Base-by-base conservation (phyloP, 305 asterid species). In the Fraxinus xanthoxyloides region DNA sequence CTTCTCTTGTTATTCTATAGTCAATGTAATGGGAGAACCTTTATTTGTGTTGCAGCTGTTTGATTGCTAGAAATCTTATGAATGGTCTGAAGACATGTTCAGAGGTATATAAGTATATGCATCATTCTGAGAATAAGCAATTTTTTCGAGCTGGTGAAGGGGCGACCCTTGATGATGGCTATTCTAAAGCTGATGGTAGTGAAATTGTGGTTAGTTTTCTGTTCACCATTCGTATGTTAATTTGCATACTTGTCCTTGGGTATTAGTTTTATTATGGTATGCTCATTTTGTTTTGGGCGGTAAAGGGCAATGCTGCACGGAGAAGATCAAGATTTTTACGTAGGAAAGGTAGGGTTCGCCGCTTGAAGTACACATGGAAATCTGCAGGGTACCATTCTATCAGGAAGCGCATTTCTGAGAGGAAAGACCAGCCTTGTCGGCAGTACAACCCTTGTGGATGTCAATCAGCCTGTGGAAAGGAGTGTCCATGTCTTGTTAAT, bases 391-490 rank as follows among this genome's bases (percentile, higher is more conserved):
- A 90, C 85, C 97, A 90, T 75, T 91, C 97, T 67, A 88, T 92
- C 85, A 90, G 95, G 90, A 97, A 94, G 84, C 86, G 98, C 36
- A 97, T 92, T 81, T 90, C 98, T 85, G 98, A 90, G 85, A 89
- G 91, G 91, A 97, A 97, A 86, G 97, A 97, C 87, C 91, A 90
- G 87, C 98, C 98, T 54, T 92, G 97, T 83, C 90, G 94, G 76
- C 99, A 97, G 85, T 97, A 84, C 87, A 93, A 89, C 85, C 99
- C 99, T 72, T 97, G 99, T 83, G 93, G 95, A 51, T 97, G 99
- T 88, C 92, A 92, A 85, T 83, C 92, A 72, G 94, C 93, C 1
- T 94, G 98, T 86, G 99, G 98, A 80, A 97, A 97, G 87, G 93
- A 97, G 36, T 97, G 99, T 67, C 90, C 93, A 4, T 97, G 99